These are phyloP conservation scores for Peronospora belbahrii DNA, from an alignment of 352 stramenopile genomes.

Conservation along the genomic window DNA sequence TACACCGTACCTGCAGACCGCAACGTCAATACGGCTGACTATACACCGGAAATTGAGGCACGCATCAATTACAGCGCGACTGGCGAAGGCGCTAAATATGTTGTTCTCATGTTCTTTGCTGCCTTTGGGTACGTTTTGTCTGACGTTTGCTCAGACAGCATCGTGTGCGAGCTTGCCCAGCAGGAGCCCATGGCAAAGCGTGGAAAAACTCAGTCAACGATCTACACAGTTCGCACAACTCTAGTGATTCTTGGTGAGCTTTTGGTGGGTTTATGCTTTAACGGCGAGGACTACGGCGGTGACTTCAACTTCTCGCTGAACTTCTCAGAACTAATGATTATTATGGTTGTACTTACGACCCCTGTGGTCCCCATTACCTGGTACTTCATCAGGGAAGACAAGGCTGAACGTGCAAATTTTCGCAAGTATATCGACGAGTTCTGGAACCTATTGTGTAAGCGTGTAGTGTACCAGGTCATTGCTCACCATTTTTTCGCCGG, in stretches of 20 bases:
- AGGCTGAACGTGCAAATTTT: constrained; percentile 22
- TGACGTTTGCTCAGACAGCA: constrained; percentile 52
- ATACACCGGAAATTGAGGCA: constrained; percentile 23
- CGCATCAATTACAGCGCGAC: constrained; percentile 36
- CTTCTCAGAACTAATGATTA: constrained; percentile 39
- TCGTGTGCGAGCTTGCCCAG: constrained; percentile 51
- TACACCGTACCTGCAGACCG: constrained; percentile 26
- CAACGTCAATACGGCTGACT: constrained; percentile 20
- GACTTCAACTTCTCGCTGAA: constrained; percentile 37
- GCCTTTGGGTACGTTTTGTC: constrained; percentile 61
- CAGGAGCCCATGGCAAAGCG: constrained; percentile 42
- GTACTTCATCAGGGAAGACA: constrained; percentile 37
- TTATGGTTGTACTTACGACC: constrained; percentile 24
- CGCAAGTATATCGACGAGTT: constrained; percentile 31
- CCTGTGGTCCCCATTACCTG: constrained; percentile 28
- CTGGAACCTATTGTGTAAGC: constrained; percentile 36
- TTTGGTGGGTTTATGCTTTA: constrained; percentile 44
- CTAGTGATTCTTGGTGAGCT: constrained; percentile 38
- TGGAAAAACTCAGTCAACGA: constrained; percentile 43
- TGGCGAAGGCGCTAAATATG: constrained; percentile 28
- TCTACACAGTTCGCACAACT: constrained; percentile 22
- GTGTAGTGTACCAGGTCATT: constrained; percentile 45
- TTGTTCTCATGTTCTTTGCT: constrained; percentile 50
- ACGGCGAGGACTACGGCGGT: constrained; percentile 43
- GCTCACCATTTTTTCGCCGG: constrained; percentile 38